A percentile compares a stretch with the other conserved stretches of the same genome.
phyloP scores from a whole-genome alignment of 2,329 filamentous ascomycete species.

The Zymoseptoria tritici region DNA sequence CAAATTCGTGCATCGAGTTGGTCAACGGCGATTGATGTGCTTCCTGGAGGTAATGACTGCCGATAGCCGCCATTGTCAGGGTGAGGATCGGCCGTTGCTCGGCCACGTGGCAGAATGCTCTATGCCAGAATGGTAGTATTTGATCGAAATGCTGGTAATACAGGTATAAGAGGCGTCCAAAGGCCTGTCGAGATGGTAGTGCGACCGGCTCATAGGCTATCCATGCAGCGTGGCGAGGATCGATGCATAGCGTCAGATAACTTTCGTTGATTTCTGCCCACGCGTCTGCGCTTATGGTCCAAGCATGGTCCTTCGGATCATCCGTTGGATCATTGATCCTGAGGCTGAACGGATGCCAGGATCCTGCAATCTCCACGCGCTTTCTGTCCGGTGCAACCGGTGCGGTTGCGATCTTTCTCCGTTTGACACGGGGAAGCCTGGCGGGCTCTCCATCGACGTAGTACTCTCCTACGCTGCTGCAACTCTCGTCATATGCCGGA shows the following conservation, averaged over 20 bases:
- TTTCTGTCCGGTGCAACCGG: neutral
- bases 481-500: conserved; percentile 1
- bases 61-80: conserved; percentile 25
- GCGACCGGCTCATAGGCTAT: conserved; percentile 13
- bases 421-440: conserved; percentile 16
- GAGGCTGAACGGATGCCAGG: neutral
- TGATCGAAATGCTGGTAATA: conserved; percentile 26
- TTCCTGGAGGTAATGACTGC: conserved; percentile 19
- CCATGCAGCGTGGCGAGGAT: conserved; percentile 5
- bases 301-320: neutral
- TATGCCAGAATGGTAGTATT: conserved; percentile 27
- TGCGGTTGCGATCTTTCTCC: conserved; percentile 9
- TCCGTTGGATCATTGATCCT: neutral
- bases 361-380: neutral
- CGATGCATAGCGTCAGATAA: conserved; percentile 11
- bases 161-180: conserved; percentile 20
- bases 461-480: conserved; percentile 6
- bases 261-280: conserved; percentile 12
- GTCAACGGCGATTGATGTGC: conserved; percentile 3
- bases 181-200: conserved; percentile 18
- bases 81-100: conserved; percentile 17
- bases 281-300: neutral
- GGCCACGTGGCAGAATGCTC: conserved; percentile 12
- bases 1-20: conserved; percentile 14
- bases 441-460: conserved; percentile 23